A percentile compares a stretch with the other conserved stretches of the same genome.
Conservation (phyloP, 139 green algal species). For the Medakamo hakoo region DNA sequence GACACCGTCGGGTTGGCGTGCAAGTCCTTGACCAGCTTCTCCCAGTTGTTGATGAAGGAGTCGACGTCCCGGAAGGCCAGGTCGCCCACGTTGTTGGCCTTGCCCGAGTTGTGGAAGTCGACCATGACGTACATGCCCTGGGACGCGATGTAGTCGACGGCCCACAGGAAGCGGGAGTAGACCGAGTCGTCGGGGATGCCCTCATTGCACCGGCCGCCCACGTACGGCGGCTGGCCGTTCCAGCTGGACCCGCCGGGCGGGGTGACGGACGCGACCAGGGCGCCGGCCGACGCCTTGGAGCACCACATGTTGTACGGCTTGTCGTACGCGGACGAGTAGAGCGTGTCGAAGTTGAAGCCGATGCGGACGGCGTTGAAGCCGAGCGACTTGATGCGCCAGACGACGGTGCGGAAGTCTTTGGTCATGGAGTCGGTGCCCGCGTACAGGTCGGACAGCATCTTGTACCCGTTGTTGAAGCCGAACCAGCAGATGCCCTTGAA, state of each 20-base stretch:
- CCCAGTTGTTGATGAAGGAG: constrained; percentile 6
- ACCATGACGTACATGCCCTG: constrained; percentile 9
- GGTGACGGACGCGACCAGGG: neutral
- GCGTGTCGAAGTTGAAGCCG: constrained; percentile 1
- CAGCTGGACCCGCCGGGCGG: too few relatives aligned
- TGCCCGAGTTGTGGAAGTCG: constrained; percentile 4
- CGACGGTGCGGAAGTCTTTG: neutral
- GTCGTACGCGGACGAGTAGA: neutral
- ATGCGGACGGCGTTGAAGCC: constrained; percentile 4
- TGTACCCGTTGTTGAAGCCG: constrained; percentile 8
- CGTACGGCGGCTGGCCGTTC: too few relatives aligned
- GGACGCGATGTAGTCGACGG: constrained; percentile 4
- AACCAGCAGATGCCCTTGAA: constrained; percentile 9
- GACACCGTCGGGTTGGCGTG: neutral
- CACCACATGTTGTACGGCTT: neutral
- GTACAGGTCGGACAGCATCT: constrained; percentile 10
- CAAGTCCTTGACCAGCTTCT: constrained; percentile 2
- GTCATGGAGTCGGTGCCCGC: neutral
- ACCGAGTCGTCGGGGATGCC: constrained; percentile 7
- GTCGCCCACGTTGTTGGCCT: constrained; percentile 10
- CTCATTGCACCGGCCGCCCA: constrained; percentile 4
- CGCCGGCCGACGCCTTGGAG: neutral
- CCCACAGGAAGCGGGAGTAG: constrained; percentile 6
- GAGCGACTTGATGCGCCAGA: neutral
- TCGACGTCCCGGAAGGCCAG: constrained; percentile 1